Conservation (phyloP, 176 grass and related monocot species). For the Oryza australiensis region DNA sequence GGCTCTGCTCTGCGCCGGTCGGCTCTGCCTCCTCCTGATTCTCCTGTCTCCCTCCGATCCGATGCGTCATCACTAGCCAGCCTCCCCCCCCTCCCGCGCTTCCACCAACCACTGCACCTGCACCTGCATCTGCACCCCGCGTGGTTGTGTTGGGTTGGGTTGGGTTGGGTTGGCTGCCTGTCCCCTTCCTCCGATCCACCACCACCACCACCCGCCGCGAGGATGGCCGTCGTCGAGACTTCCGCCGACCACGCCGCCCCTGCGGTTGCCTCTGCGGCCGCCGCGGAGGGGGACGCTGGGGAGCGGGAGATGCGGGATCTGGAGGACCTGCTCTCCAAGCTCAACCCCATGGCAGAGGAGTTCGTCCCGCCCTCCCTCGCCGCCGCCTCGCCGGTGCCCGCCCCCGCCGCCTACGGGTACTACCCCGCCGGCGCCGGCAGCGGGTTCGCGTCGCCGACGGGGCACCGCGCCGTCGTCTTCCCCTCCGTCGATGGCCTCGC, state of each 20-base stretch:
- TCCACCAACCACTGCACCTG: constrained; percentile 1
- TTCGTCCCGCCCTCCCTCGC: constrained; percentile 88
- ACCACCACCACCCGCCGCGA: too few relatives aligned
- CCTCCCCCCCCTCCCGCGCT: not conserved
- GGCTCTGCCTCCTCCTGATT: constrained; percentile 8
- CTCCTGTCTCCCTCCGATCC: constrained; percentile 23
- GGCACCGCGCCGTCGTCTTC: constrained; percentile 45
- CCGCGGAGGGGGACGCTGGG: constrained; percentile 35
- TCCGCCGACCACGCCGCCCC: constrained; percentile 38
- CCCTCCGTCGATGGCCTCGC: constrained; percentile 35
- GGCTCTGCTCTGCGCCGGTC: constrained; percentile 35
- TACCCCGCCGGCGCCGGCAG: constrained; percentile 38
- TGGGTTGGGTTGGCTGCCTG: not conserved
- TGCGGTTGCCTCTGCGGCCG: not conserved
- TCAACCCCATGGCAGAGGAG: constrained; percentile 99
- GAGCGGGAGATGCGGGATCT: constrained; percentile 97
- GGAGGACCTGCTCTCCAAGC: constrained; percentile 96
- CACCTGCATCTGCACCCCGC: too few relatives aligned
- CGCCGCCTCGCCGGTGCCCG: constrained; percentile 10
- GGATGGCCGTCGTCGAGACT: constrained; percentile 60
- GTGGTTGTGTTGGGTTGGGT: too few relatives aligned
- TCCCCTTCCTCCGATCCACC: constrained; percentile 40
- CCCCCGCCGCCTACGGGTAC: constrained; percentile 40
- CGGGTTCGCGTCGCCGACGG: constrained; percentile 35
- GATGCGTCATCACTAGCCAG: constrained; percentile 15